Conservation (phyloP, 1,139 yeast species). For the Suhomyces chickasaworum region DNA sequence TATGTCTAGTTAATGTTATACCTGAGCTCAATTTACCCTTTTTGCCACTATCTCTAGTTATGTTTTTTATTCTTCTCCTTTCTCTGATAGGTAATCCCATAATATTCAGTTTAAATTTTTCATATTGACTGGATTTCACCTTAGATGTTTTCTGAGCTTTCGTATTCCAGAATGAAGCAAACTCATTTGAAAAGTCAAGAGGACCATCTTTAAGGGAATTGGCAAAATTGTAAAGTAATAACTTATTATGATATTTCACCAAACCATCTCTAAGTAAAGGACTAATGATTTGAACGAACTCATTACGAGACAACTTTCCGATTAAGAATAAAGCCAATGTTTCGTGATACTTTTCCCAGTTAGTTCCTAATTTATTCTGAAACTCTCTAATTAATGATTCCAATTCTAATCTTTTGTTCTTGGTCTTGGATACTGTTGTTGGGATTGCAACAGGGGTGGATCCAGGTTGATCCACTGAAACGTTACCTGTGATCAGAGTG, state of each 20-base stretch:
- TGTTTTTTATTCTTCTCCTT: conserved; percentile 78
- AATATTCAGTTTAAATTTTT: conserved; percentile 79
- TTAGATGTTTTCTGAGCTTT: conserved; percentile 46
- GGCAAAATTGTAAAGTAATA: conserved; percentile 77
- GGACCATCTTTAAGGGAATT: conserved; percentile 76
- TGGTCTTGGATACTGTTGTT: conserved; percentile 13
- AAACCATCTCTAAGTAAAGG: conserved; percentile 55
- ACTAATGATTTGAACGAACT: conserved; percentile 59
- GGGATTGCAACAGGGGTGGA: conserved; percentile 4
- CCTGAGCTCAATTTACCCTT: conserved; percentile 74
- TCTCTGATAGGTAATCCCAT: conserved; percentile 86
- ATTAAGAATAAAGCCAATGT: conserved; percentile 73
- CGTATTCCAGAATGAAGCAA: conserved; percentile 61
- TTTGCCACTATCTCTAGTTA: conserved; percentile 81
- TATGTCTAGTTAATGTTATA: conserved; percentile 78
- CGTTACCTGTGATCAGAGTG: conserved; percentile 6
- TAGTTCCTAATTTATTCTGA: conserved; percentile 67
- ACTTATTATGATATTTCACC: conserved; percentile 71
- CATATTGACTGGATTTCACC: conserved; percentile 66
- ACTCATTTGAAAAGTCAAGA: conserved; percentile 45
- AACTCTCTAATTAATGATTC: conserved; percentile 73
- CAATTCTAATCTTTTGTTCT: conserved; percentile 61
- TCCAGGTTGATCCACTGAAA: conserved; percentile 8
- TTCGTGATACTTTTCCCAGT: conserved; percentile 88
- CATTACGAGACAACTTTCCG: conserved; percentile 77